Conservation (phyloP, 164 flowering plant species). For the Magnolia kwangsiensis region DNA sequence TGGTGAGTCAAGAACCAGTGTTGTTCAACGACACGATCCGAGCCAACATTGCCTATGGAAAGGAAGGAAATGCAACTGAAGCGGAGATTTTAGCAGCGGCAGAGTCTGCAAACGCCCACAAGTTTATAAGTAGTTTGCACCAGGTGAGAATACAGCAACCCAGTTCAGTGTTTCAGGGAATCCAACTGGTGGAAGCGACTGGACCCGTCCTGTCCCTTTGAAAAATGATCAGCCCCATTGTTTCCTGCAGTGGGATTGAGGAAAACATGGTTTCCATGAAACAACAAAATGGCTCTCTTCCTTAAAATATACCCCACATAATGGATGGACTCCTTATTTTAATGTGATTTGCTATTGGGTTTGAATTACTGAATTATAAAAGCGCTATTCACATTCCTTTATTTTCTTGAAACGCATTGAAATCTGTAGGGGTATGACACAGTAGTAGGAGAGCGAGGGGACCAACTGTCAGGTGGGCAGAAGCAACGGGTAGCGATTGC, state of each 20-base stretch:
- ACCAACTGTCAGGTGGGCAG: conserved; percentile 80
- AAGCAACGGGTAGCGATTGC: conserved; percentile 88
- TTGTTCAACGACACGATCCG: conserved; percentile 42
- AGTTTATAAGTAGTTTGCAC: conserved; percentile 38
- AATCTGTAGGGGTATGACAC: conserved; percentile 70
- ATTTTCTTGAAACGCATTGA: neutral
- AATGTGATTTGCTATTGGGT: neutral
- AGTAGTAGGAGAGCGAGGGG: conserved; percentile 71
- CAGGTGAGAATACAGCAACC: conserved; percentile 22
- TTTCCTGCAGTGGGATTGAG: neutral
- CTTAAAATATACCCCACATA: neutral
- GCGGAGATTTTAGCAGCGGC: conserved; percentile 9
- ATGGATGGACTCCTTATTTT: neutral
- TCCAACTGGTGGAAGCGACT: neutral
- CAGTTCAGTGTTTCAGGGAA: neutral
- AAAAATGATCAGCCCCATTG: neutral
- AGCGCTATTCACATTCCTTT: neutral
- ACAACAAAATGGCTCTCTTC: neutral
- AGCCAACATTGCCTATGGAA: conserved; percentile 52
- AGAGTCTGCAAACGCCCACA: conserved; percentile 42
- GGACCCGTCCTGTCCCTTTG: neutral
- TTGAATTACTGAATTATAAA: neutral
- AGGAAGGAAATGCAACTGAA: conserved; percentile 36
- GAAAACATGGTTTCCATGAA: neutral
- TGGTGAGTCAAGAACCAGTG: conserved; percentile 49